Evolutionary conservation across 805 yeast species (phyloP).

Genomic region (Candida germanica): DNA sequence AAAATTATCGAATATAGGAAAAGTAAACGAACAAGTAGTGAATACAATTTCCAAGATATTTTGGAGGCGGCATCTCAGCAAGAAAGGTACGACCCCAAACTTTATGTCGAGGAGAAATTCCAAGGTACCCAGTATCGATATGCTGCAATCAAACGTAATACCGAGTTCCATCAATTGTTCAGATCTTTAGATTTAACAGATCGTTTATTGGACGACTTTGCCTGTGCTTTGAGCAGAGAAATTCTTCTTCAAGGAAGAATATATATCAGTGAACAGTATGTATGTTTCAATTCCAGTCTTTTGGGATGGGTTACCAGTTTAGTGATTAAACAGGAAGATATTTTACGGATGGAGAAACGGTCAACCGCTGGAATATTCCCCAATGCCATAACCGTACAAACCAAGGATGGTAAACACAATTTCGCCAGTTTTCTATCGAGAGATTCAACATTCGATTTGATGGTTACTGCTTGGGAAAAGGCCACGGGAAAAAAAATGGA

Average conservation of each 20-base stretch:
- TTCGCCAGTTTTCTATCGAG: constrained; percentile 88
- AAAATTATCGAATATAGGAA: constrained; percentile 39
- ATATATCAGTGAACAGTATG: constrained; percentile 70
- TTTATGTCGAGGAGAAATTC: constrained; percentile 58
- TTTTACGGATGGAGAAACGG: constrained; percentile 71
- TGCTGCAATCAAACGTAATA: constrained; percentile 61
- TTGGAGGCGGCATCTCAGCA: constrained; percentile 12
- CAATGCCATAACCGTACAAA: constrained; percentile 76
- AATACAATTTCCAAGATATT: constrained; percentile 20
- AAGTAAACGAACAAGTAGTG: constrained; percentile 31
- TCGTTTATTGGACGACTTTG: constrained; percentile 76
- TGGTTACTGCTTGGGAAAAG: constrained; percentile 67
- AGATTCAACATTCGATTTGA: constrained; percentile 69
- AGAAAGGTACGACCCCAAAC: constrained; percentile 34
- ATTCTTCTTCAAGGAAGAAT: constrained; percentile 84
- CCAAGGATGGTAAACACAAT: constrained; percentile 59
- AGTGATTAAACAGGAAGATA: constrained; percentile 67
- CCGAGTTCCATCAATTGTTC: constrained; percentile 77
- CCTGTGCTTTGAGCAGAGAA: constrained; percentile 87
- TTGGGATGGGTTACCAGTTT: constrained; percentile 89
- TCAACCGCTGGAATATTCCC: constrained; percentile 88
- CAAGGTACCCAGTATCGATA: constrained; percentile 57
- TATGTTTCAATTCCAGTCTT: constrained; percentile 84
- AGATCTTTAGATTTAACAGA: constrained; percentile 66
- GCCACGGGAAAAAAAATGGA: constrained; percentile 24